A percentile compares a stretch with the other conserved stretches of the same genome.
Evolutionary conservation across 2,329 filamentous ascomycete species (phyloP).

Genomic region (Phyllosticta citrichinensis): DNA sequence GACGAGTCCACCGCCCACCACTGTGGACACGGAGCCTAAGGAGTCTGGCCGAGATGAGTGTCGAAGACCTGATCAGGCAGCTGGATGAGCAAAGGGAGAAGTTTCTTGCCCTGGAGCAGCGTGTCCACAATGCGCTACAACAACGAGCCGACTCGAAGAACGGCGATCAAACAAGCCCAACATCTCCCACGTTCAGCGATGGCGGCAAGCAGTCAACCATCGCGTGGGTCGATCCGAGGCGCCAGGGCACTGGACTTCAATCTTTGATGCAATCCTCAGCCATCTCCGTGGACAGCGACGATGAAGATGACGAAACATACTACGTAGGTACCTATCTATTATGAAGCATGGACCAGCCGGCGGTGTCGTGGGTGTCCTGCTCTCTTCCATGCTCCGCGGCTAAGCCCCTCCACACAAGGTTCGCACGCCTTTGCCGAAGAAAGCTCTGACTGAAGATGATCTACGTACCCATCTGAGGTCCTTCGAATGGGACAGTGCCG

Average conservation of each 20-base stretch:
- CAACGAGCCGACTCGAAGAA: neutral
- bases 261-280: constrained; percentile 20
- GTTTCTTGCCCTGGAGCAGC: constrained; percentile 9
- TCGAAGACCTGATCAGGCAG: constrained; percentile 8
- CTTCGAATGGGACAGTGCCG: constrained; percentile 33
- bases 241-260: constrained; percentile 1
- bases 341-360: neutral
- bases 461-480: constrained; percentile 35
- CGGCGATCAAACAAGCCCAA: neutral
- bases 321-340: constrained; percentile 15
- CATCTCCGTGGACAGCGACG: constrained; percentile 25
- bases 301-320: constrained; percentile 25
- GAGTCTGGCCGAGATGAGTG: constrained; percentile 3
- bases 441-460: constrained; percentile 34
- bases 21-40: neutral
- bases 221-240: constrained; percentile 6
- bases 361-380: neutral
- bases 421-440: constrained; percentile 29
- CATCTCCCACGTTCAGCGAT: constrained; percentile 1
- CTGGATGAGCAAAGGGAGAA: constrained; percentile 8
- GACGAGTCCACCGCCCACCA: neutral
- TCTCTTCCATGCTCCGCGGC: neutral
- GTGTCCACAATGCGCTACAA: constrained; percentile 7
- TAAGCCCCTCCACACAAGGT: constrained; percentile 14
- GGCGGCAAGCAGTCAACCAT: constrained; percentile 6